Percentiles rank a stretch among this genome's conserved stretches.
Evolutionary conservation across 2,329 filamentous ascomycete genomes (phyloP).

Genomic region (Ceratocystis huliohia): DNA sequence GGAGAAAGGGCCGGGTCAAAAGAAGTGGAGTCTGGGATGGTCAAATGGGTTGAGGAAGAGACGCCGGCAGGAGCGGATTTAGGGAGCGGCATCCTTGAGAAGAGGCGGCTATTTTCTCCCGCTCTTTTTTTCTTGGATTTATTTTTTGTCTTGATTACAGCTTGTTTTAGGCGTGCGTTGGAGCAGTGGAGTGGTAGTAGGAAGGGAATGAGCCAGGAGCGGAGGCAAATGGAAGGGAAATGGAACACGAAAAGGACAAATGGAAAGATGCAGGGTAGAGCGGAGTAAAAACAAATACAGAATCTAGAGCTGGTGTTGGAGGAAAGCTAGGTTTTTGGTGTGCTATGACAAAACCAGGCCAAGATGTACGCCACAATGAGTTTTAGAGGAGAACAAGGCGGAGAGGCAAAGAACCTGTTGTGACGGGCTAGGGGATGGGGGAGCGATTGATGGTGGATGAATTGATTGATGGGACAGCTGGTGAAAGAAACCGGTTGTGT

Average conservation of each 20-base stretch:
- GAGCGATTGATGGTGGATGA: too few species aligned
- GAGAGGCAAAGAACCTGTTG: neutral
- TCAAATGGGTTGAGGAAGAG: constrained; percentile 10
- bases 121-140: neutral
- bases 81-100: constrained; percentile 2
- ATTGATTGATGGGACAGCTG: too few species aligned
- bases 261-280: neutral
- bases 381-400: neutral
- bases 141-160: neutral
- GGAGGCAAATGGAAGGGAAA: neutral
- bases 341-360: neutral
- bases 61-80: constrained; percentile 5
- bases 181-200: neutral
- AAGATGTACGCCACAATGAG: neutral
- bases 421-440: too few species aligned
- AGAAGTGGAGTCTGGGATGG: constrained; percentile 5
- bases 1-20: constrained; percentile 22
- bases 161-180: neutral
- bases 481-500: neutral
- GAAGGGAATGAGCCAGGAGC: too few species aligned
- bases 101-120: neutral
- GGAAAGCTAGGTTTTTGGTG: neutral
- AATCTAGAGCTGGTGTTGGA: neutral
- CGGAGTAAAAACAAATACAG: neutral
- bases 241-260: neutral